A percentile compares a stretch with the other conserved stretches of the same genome.
Evolutionary conservation across 2,329 filamentous ascomycete genomes (phyloP).

Genomic region (Sporothrix curviconia): DNA sequence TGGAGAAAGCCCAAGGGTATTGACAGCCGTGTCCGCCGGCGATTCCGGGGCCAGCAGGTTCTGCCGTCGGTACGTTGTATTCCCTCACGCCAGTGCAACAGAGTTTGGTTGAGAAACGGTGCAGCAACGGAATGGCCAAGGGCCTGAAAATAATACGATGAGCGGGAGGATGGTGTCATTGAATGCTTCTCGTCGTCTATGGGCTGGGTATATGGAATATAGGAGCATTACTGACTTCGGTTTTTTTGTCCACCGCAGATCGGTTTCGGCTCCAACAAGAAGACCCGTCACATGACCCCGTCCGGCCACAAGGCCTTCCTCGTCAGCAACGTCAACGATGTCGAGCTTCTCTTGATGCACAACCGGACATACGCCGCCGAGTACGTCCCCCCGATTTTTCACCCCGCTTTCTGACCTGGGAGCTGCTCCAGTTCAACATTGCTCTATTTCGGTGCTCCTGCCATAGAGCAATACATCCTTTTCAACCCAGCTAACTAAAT

Average conservation of each 20-base stretch:
- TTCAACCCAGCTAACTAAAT: constrained; percentile 21
- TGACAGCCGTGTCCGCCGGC: constrained; percentile 92
- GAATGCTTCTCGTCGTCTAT: no score
- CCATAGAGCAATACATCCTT: no score
- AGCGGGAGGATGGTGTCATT: no score
- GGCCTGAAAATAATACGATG: no score
- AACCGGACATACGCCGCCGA: constrained; percentile 98
- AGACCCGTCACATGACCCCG: constrained; percentile 98
- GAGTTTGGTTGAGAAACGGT: no score
- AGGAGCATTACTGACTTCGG: constrained; percentile 5
- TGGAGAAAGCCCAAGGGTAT: constrained; percentile 99
- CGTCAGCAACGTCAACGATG: constrained; percentile 91
- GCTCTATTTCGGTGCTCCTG: no score
- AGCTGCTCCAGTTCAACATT: no score
- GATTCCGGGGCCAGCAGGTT: constrained; percentile 89
- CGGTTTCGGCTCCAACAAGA: constrained; percentile 98
- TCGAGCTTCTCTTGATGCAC: constrained; percentile 99
- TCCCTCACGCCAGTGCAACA: background rate
- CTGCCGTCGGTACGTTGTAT: constrained; percentile 88
- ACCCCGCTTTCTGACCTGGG: no score
- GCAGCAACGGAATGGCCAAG: no score
- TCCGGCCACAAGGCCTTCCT: constrained; percentile 99
- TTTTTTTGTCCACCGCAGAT: constrained; percentile 55
- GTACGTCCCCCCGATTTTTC: no score
- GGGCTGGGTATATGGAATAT: no score